phyloP scores from a whole-genome alignment of 129 eudicot genomes.

The Saposhnikovia divaricata region DNA sequence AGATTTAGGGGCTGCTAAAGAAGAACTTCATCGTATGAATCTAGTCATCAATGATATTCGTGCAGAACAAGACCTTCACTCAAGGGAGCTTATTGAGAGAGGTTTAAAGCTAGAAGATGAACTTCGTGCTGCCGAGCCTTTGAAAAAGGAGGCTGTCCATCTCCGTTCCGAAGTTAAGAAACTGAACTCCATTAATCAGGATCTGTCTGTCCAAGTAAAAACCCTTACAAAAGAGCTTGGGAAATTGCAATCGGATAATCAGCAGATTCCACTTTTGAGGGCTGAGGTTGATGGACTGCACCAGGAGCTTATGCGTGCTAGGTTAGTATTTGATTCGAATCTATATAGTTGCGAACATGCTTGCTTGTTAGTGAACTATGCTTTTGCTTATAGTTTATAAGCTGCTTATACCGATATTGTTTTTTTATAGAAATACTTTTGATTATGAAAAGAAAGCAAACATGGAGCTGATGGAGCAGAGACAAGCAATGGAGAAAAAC shows the following conservation, averaged over 20 bases:
- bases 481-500: slow-evolving; percentile 77
- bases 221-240: slow-evolving; percentile 49
- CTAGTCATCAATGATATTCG: slow-evolving; percentile 52
- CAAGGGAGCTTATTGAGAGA: slow-evolving; percentile 75
- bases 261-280: slow-evolving; percentile 65
- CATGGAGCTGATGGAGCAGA: slow-evolving; percentile 76
- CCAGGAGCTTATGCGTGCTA: slow-evolving; percentile 76
- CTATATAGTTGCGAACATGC: background rate
- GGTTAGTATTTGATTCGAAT: slow-evolving; percentile 25
- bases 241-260: slow-evolving; percentile 58
- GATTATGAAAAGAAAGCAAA: slow-evolving; percentile 87
- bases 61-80: slow-evolving; percentile 58
- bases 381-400: background rate
- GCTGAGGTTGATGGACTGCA: slow-evolving; percentile 71
- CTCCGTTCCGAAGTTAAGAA: slow-evolving; percentile 72
- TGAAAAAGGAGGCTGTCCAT: slow-evolving; percentile 52
- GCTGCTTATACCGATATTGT: background rate
- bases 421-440: slow-evolving; percentile 56
- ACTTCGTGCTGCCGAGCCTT: slow-evolving; percentile 72
- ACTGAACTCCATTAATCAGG: slow-evolving; percentile 49
- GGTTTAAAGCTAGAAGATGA: slow-evolving; percentile 78
- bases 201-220: slow-evolving; percentile 55
- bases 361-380: background rate
- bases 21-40: slow-evolving; percentile 69
- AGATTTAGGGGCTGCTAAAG: slow-evolving; percentile 65